Evolutionary conservation across 1,284 basidiomycete species (phyloP).

Genomic region (Macrocystidia cucumis): DNA sequence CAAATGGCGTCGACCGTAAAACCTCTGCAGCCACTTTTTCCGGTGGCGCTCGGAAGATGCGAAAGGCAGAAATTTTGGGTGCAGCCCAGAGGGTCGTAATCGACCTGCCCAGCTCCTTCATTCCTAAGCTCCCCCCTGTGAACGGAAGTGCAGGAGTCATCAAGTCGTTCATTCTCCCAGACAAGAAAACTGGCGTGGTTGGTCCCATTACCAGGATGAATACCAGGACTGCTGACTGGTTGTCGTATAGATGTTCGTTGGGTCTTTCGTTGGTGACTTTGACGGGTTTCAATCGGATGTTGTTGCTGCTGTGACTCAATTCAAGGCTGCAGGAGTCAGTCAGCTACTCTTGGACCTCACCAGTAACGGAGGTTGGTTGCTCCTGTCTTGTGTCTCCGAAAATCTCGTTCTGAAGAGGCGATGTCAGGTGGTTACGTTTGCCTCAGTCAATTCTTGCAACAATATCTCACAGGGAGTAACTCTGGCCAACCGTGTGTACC

Average conservation of each 20-base stretch:
- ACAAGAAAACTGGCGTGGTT: slow-evolving; percentile 55
- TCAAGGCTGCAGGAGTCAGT: slow-evolving; percentile 40
- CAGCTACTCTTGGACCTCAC: slow-evolving; percentile 51
- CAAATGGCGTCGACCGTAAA: slow-evolving; percentile 50
- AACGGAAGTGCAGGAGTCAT: slow-evolving; percentile 45
- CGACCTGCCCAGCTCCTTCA: slow-evolving; percentile 39
- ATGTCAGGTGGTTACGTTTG: slow-evolving; percentile 48
- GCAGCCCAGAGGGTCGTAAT: slow-evolving; percentile 31
- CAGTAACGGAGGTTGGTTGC: slow-evolving; percentile 46
- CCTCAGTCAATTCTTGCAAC: slow-evolving; percentile 51
- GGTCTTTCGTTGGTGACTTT: slow-evolving; percentile 47
- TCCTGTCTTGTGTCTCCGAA: no score
- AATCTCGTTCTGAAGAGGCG: no score
- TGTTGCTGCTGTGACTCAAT: slow-evolving; percentile 34
- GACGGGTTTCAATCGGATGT: slow-evolving; percentile 46
- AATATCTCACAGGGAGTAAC: slow-evolving; percentile 42
- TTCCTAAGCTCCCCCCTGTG: slow-evolving; percentile 38
- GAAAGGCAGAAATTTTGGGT: slow-evolving; percentile 39
- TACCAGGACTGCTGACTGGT: no score
- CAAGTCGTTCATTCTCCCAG: slow-evolving; percentile 51
- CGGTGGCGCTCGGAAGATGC: slow-evolving; percentile 14
- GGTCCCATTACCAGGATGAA: slow-evolving; percentile 15
- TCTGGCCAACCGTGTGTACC: slow-evolving; percentile 44
- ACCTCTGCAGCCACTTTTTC: slow-evolving; percentile 9
- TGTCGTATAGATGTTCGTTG: slow-evolving; percentile 42